These are phyloP conservation scores for Rhizophora mangle DNA, from an alignment of 345 rosid genomes.

Conservation along the genomic window DNA sequence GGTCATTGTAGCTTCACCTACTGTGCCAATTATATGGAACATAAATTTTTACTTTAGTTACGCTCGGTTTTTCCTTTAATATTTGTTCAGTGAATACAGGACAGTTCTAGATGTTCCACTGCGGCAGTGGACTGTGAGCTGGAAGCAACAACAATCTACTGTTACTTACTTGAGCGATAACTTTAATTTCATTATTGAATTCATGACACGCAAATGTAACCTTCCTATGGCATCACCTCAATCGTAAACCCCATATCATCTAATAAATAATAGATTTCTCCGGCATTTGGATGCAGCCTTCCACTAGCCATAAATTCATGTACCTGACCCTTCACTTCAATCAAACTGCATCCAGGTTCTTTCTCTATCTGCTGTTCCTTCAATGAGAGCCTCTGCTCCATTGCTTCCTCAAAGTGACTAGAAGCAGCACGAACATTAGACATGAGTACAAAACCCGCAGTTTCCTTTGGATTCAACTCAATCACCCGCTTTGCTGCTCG, in stretches of 20 bases:
- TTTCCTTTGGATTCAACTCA: conserved; percentile 53
- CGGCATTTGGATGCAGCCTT: conserved; percentile 49
- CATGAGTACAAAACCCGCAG: conserved; percentile 65
- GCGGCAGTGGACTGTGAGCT: no score
- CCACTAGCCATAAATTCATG: conserved; percentile 86
- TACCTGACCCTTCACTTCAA: conserved; percentile 68
- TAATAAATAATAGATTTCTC: conserved; percentile 50
- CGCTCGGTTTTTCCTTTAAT: no score
- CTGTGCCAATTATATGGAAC: neutral
- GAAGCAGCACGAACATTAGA: conserved; percentile 61
- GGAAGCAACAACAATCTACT: no score
- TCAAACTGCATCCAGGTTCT: conserved; percentile 71
- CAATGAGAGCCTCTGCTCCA: conserved; percentile 52
- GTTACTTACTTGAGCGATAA: no score
- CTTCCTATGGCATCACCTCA: conserved; percentile 1
- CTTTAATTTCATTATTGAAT: no score
- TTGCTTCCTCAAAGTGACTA: conserved; percentile 48
- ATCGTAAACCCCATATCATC: conserved; percentile 24
- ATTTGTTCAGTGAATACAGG: no score
- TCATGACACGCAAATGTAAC: neutral
- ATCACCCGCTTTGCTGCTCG: conserved; percentile 45
- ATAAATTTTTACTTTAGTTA: neutral
- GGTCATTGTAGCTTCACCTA: neutral
- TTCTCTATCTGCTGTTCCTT: conserved; percentile 52
- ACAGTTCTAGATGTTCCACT: no score